These are phyloP conservation scores for Phyllosticta capitalensis DNA, from an alignment of 2,329 filamentous ascomycete species.

Conservation along the genomic window DNA sequence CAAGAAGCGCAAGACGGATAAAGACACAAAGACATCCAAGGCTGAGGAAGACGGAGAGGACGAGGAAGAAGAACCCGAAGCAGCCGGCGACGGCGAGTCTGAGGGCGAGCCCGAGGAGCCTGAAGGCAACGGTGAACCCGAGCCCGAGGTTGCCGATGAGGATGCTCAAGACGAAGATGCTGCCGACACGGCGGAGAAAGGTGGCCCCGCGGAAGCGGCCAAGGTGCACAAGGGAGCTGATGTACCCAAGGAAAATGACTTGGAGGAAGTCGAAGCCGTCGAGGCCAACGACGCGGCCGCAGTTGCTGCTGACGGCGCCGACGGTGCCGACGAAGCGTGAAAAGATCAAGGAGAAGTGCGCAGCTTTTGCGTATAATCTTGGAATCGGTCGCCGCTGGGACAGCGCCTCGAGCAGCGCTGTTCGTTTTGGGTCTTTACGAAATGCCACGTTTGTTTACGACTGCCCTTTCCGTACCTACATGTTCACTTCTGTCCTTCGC, in stretches of 20 bases:
- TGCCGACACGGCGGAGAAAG: slow-evolving; percentile 19
- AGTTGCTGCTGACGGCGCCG: neutral
- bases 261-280: slow-evolving; percentile 21
- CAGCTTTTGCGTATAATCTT: neutral
- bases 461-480: neutral
- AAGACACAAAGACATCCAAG: slow-evolving; percentile 14
- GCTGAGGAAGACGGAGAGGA: slow-evolving; percentile 13
- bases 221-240: slow-evolving; percentile 19
- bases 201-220: slow-evolving; percentile 21
- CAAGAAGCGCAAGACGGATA: slow-evolving; percentile 22
- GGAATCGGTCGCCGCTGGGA: neutral
- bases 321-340: slow-evolving; percentile 19
- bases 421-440: neutral
- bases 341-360: neutral
- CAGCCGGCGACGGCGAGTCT: slow-evolving; percentile 14
- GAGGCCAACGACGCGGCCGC: neutral
- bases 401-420: too few relatives aligned
- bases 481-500: too few relatives aligned
- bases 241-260: slow-evolving; percentile 22
- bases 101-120: slow-evolving; percentile 19
- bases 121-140: slow-evolving; percentile 14
- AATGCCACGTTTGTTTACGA: neutral
- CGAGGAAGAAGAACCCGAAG: slow-evolving; percentile 12
- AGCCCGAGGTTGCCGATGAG: slow-evolving; percentile 14
- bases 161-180: slow-evolving; percentile 16